Conservation (phyloP, 73 alveolate species). For the Paramecium caudatum region DNA sequence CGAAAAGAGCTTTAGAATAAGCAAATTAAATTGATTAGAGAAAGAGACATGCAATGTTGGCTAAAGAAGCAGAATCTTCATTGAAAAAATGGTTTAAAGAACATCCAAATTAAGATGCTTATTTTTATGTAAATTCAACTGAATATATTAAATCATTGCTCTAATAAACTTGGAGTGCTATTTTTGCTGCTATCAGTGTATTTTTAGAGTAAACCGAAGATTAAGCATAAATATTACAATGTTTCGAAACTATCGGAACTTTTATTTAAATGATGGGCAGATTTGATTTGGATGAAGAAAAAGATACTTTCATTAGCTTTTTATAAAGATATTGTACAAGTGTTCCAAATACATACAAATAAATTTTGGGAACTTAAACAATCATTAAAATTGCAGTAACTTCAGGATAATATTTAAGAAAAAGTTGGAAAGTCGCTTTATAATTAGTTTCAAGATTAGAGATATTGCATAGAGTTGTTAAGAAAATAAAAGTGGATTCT, state of each 20-base stretch:
- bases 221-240: conserved; percentile 70
- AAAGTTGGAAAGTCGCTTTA: conserved; percentile 84
- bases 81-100: conserved; percentile 90
- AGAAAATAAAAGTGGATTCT: conserved; percentile 36
- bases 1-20: conserved; percentile 86
- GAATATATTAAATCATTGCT: conserved; percentile 84
- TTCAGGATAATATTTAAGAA: conserved; percentile 82
- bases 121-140: conserved; percentile 78
- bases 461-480: conserved; percentile 56
- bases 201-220: conserved; percentile 87
- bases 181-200: conserved; percentile 87
- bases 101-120: conserved; percentile 70
- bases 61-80: conserved; percentile 88
- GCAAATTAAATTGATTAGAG: conserved; percentile 80
- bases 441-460: conserved; percentile 84
- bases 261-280: conserved; percentile 83
- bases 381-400: conserved; percentile 80
- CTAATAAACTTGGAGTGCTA: conserved; percentile 88
- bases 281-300: conserved; percentile 81
- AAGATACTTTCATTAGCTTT: conserved; percentile 86
- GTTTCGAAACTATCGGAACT: conserved; percentile 85
- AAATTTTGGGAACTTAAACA: conserved; percentile 82
- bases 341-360: conserved; percentile 79
- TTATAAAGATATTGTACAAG: conserved; percentile 82
- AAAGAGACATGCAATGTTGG: conserved; percentile 86